These are phyloP conservation scores for Phtheirospermum japonicum DNA, from an alignment of 257 asterid species.

Conservation along the genomic window DNA sequence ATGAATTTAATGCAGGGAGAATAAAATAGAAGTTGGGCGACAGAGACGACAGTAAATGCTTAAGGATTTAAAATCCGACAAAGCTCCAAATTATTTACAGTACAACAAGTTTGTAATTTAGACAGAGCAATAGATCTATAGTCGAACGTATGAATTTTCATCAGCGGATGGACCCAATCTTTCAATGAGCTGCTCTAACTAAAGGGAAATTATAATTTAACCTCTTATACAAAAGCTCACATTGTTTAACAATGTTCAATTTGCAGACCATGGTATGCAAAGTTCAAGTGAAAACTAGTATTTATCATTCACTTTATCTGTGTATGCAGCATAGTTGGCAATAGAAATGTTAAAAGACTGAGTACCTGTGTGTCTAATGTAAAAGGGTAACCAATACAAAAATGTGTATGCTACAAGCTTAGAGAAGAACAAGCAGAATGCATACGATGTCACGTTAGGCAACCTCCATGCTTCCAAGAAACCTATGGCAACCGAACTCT, in stretches of 20 bases:
- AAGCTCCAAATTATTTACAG: not conserved
- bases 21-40: not conserved
- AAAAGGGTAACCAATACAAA: constrained; percentile 95
- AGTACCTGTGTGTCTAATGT: constrained; percentile 84
- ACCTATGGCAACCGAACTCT: constrained; percentile 60
- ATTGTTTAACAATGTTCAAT: constrained; percentile 8
- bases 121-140: not conserved
- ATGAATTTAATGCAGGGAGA: not conserved
- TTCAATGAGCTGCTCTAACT: constrained; percentile 13
- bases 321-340: not conserved
- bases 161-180: constrained; percentile 12
- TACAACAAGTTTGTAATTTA: not conserved
- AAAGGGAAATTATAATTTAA: not conserved
- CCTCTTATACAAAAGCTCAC: constrained; percentile 14
- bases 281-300: not conserved
- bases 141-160: not conserved
- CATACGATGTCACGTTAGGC: constrained; percentile 79
- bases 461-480: constrained; percentile 90
- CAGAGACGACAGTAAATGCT: not conserved
- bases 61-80: not conserved
- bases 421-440: constrained; percentile 86
- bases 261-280: not conserved
- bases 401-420: constrained; percentile 97
- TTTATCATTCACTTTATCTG: constrained; percentile 10
- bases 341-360: not conserved